Conservation (phyloP, 1,284 basidiomycete species). For the Cryptococcus neoformans region DNA sequence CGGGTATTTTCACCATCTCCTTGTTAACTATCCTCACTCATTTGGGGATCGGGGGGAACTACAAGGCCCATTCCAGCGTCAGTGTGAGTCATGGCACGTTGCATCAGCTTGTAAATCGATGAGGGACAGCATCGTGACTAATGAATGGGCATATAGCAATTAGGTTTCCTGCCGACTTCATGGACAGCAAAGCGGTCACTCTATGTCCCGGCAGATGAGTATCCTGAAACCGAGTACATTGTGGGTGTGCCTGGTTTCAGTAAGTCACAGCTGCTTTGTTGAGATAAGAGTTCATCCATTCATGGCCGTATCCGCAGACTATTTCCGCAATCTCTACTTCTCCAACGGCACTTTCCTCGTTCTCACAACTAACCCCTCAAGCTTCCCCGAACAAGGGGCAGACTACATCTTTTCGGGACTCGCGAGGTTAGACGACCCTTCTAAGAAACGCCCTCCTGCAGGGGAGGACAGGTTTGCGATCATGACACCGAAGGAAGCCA, state of each 20-base stretch:
- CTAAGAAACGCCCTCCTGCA: conserved; percentile 12
- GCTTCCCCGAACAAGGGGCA: conserved; percentile 21
- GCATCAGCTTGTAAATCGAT: not conserved
- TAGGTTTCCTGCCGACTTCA: not conserved
- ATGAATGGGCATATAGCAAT: not conserved
- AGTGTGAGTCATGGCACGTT: not conserved
- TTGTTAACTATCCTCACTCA: not conserved
- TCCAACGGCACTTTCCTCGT: conserved; percentile 34
- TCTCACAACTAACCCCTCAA: conserved; percentile 28
- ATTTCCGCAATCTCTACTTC: conserved; percentile 59
- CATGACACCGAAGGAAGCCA: conserved; percentile 45
- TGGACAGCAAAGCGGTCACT: not conserved
- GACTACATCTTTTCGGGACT: conserved; percentile 15
- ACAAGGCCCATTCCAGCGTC: not conserved
- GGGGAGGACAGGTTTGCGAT: conserved; percentile 18
- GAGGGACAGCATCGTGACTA: not conserved
- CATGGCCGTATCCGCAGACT: conserved; percentile 11
- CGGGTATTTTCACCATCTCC: not conserved
- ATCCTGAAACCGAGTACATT: conserved; percentile 16
- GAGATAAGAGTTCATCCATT: not conserved
- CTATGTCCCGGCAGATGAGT: conserved; percentile 10
- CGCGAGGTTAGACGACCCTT: conserved; percentile 8
- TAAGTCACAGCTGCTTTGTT: conserved; percentile 7
- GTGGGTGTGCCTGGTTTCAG: conserved; percentile 29
- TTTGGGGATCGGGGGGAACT: not conserved